A percentile compares a stretch with the other conserved stretches of the same genome.
Evolutionary conservation across 2,329 filamentous ascomycete genomes (phyloP).

Genomic region (Aspergillus pseudoviridinutans): DNA sequence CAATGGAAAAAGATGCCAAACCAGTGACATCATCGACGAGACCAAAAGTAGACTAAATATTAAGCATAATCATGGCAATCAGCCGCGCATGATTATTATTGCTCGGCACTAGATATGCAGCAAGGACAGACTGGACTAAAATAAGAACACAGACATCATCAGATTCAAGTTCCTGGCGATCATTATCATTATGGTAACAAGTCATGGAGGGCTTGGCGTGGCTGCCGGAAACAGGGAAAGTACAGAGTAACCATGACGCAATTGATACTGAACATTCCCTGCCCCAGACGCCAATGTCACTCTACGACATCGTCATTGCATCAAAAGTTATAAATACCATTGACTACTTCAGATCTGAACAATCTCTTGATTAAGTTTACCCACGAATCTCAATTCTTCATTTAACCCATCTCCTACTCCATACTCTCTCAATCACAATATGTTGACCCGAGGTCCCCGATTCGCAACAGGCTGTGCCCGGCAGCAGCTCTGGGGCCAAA

Average conservation of each 20-base stretch:
- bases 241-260: background rate
- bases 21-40: background rate
- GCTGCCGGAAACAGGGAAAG: background rate
- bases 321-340: background rate
- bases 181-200: too few relatives aligned
- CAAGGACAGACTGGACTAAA: too few relatives aligned
- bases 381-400: background rate
- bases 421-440: background rate
- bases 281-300: background rate
- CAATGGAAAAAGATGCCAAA: too few relatives aligned
- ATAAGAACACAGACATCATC: too few relatives aligned
- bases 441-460: slow-evolving; percentile 6
- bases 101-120: too few relatives aligned
- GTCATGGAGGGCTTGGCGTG: background rate
- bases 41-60: background rate
- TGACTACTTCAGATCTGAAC: background rate
- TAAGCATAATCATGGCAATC: background rate
- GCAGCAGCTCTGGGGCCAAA: slow-evolving; percentile 6
- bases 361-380: background rate
- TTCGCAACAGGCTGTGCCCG: slow-evolving; percentile 2
- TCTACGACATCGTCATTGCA: background rate
- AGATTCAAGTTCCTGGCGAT: too few relatives aligned
- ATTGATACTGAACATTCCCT: background rate
- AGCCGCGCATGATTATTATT: too few relatives aligned
- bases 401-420: background rate